These are phyloP conservation scores for Ogataea hybrid DNA, from an alignment of 1,139 yeast genomes.

Conservation along the genomic window DNA sequence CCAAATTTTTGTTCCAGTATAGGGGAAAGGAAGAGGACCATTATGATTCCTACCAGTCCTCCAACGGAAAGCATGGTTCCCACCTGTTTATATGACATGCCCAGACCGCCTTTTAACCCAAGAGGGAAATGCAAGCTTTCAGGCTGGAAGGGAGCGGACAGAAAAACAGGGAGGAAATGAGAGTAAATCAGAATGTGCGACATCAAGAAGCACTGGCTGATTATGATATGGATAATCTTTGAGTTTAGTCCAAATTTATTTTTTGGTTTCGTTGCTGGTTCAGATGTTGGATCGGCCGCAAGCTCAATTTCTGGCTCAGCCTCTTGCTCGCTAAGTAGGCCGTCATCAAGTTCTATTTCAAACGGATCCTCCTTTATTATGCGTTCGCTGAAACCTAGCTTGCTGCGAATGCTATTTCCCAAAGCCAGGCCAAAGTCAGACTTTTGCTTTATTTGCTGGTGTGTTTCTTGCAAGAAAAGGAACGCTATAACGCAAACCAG, in stretches of 20 bases:
- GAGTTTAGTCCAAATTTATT: background rate
- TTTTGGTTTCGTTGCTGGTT: too few relatives aligned
- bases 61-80: slow-evolving; percentile 8
- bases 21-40: slow-evolving; percentile 9
- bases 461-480: slow-evolving; percentile 1
- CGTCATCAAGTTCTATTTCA: too few relatives aligned
- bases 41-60: slow-evolving; percentile 7
- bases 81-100: slow-evolving; percentile 3
- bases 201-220: slow-evolving; percentile 9
- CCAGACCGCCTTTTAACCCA: slow-evolving; percentile 10
- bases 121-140: slow-evolving; percentile 9
- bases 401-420: background rate
- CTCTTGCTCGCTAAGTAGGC: too few relatives aligned
- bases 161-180: slow-evolving; percentile 6
- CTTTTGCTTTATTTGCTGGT: background rate
- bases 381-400: background rate
- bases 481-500: background rate
- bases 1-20: slow-evolving; percentile 3
- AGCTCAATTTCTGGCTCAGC: too few relatives aligned
- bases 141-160: background rate
- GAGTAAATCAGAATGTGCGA: slow-evolving; percentile 9
- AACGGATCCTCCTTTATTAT: too few relatives aligned
- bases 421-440: background rate
- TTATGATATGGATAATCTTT: slow-evolving; percentile 6
- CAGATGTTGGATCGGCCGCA: too few relatives aligned